phyloP scores from a whole-genome alignment of 352 stramenopile genomes.

The Phytophthora multivora region DNA sequence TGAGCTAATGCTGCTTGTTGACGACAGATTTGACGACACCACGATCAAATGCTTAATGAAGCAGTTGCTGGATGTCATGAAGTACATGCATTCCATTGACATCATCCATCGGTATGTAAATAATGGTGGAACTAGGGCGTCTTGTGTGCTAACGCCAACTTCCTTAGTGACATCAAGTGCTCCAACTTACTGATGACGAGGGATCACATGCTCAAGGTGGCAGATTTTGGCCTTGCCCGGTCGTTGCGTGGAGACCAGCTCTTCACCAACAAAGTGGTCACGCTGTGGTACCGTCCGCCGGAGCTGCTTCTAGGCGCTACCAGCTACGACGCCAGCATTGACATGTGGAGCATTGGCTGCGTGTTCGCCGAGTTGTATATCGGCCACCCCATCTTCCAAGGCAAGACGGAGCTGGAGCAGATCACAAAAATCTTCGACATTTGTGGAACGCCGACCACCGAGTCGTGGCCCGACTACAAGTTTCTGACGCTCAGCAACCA shows the following conservation, averaged over 20 bases:
- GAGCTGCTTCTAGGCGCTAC: slow-evolving; percentile 95
- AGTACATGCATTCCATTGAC: slow-evolving; percentile 88
- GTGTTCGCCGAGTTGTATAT: slow-evolving; percentile 90
- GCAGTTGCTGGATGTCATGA: slow-evolving; percentile 85
- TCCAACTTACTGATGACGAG: slow-evolving; percentile 85
- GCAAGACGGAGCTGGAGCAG: slow-evolving; percentile 88
- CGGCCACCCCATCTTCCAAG: slow-evolving; percentile 85
- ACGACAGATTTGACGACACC: slow-evolving; percentile 74
- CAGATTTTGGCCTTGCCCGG: slow-evolving; percentile 86
- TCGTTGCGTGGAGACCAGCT: slow-evolving; percentile 85
- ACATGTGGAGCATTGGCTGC: slow-evolving; percentile 96
- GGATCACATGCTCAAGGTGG: slow-evolving; percentile 83
- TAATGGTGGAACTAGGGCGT: neutral
- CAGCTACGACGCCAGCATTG: slow-evolving; percentile 92
- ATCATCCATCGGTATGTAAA: slow-evolving; percentile 79
- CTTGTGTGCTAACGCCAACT: neutral
- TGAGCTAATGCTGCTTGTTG: neutral
- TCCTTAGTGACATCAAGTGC: slow-evolving; percentile 91
- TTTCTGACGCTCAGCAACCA: slow-evolving; percentile 82
- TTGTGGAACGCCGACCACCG: slow-evolving; percentile 81
- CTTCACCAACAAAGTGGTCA: slow-evolving; percentile 97
- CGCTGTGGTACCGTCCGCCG: slow-evolving; percentile 94
- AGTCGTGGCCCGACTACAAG: slow-evolving; percentile 88
- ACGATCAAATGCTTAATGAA: slow-evolving; percentile 91
- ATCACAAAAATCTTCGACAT: slow-evolving; percentile 91